A percentile compares a stretch with the other conserved stretches of the same genome.
These are phyloP conservation scores for Otatea glauca DNA, from an alignment of 176 grass and related monocot genomes.

Conservation along the genomic window DNA sequence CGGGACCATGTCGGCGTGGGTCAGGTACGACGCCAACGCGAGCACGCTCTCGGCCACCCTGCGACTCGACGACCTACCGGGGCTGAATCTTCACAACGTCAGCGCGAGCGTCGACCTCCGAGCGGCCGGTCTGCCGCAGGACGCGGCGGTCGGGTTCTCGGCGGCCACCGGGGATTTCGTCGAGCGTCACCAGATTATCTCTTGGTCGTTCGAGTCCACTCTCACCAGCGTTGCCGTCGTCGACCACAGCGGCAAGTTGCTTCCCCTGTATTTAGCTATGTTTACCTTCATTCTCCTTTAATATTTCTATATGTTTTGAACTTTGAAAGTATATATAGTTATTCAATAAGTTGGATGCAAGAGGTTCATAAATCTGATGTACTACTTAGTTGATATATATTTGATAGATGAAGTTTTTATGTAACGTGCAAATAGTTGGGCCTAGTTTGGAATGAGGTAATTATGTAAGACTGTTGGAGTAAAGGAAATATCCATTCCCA, in stretches of 20 bases:
- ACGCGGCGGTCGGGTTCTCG: constrained; percentile 57
- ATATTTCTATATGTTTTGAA: too few relatives aligned
- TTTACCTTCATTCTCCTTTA: neutral
- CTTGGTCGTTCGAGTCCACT: constrained; percentile 53
- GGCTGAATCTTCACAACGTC: neutral
- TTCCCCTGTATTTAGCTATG: neutral
- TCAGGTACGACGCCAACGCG: constrained; percentile 17
- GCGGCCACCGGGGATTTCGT: constrained; percentile 37
- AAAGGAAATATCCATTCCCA: too few relatives aligned
- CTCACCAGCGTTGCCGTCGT: neutral
- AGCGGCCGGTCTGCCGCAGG: constrained; percentile 13
- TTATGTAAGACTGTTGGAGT: too few relatives aligned
- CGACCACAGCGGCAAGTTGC: neutral
- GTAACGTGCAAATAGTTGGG: too few relatives aligned
- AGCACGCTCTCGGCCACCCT: constrained; percentile 17
- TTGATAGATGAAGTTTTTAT: too few relatives aligned
- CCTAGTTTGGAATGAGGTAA: too few relatives aligned
- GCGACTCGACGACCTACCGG: constrained; percentile 16
- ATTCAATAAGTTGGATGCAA: too few relatives aligned
- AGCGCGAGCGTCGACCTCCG: constrained; percentile 29
- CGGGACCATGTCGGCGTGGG: constrained; percentile 18
- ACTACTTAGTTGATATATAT: too few relatives aligned
- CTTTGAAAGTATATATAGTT: too few relatives aligned
- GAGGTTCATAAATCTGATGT: too few relatives aligned
- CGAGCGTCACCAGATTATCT: constrained; percentile 45